phyloP scores from a whole-genome alignment of 108 stramenopile genomes.

The Discostella stelligeroides region DNA sequence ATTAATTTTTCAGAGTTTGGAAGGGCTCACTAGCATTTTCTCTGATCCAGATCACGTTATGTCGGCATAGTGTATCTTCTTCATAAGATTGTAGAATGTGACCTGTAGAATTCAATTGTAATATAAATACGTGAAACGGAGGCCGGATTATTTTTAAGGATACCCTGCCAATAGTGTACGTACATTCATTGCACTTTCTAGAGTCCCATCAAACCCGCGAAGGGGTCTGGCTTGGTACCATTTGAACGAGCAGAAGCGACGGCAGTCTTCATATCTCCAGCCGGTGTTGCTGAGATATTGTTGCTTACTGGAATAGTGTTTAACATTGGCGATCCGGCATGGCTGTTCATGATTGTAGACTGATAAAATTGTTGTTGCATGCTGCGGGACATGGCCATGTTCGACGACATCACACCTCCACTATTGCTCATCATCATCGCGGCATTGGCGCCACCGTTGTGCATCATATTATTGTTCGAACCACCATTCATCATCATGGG shows the following conservation, averaged over 20 bases:
- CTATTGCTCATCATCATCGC: conserved; percentile 38
- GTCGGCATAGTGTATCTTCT: too few species aligned
- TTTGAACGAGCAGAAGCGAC: conserved; percentile 1
- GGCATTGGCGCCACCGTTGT: conserved; percentile 23
- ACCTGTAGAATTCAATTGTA: too few species aligned
- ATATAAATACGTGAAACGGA: too few species aligned
- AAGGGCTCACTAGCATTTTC: conserved; percentile 63
- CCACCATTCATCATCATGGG: conserved; percentile 12
- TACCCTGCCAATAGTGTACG: too few species aligned
- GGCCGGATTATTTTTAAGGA: too few species aligned
- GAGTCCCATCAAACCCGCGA: conserved; percentile 47
- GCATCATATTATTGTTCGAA: background rate
- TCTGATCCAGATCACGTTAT: too few species aligned
- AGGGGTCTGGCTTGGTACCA: conserved; percentile 38
- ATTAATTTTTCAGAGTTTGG: conserved; percentile 70
- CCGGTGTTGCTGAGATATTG: conserved; percentile 1
- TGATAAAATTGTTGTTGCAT: conserved; percentile 17
- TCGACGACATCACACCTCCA: too few species aligned
- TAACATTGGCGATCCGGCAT: background rate
- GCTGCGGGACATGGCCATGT: too few species aligned
- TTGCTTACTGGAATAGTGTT: too few species aligned
- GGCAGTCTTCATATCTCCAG: background rate
- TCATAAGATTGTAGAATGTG: too few species aligned
- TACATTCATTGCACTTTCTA: too few species aligned
- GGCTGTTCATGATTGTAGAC: conserved; percentile 8